Percentiles rank a stretch among this genome's conserved stretches.
Evolutionary conservation across 345 rosid genomes (phyloP).

Genomic region (Excoecaria agallocha): DNA sequence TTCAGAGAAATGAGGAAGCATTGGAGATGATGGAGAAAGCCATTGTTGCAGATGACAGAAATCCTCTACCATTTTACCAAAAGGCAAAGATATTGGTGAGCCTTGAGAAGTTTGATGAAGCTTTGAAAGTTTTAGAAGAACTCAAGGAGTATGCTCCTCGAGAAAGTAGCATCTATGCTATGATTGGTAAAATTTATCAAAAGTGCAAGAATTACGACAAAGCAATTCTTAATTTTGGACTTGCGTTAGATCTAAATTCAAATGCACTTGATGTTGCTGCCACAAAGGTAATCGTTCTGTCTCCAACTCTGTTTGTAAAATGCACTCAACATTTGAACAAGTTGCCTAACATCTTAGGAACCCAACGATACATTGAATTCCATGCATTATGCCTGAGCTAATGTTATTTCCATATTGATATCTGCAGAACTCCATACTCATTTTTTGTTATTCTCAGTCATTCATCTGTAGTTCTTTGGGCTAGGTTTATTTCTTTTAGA

Average conservation of each 20-base stretch:
- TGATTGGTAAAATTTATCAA: constrained; percentile 87
- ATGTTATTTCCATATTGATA: not conserved
- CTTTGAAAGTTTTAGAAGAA: constrained; percentile 82
- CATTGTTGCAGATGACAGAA: constrained; percentile 76
- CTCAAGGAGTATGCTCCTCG: constrained; percentile 88
- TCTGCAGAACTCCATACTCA: not conserved
- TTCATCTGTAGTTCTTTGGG: not conserved
- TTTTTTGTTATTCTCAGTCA: no score
- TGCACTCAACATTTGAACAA: constrained; percentile 26
- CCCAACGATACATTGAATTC: not conserved
- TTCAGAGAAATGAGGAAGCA: constrained; percentile 85
- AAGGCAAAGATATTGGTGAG: constrained; percentile 79
- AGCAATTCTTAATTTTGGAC: constrained; percentile 90
- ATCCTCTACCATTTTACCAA: constrained; percentile 95
- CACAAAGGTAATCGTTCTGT: constrained; percentile 52
- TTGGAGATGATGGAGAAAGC: constrained; percentile 88
- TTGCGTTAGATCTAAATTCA: constrained; percentile 93
- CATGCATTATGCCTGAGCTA: not conserved
- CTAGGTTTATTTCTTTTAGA: constrained; percentile 1
- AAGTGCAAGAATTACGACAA: constrained; percentile 62
- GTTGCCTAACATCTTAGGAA: not conserved
- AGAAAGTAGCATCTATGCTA: constrained; percentile 85
- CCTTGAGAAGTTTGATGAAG: constrained; percentile 72
- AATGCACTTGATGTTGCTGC: constrained; percentile 81
- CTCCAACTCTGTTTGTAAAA: not conserved